Conservation (phyloP, 495 filamentous ascomycete species). For the Lepidopterella palustris region DNA sequence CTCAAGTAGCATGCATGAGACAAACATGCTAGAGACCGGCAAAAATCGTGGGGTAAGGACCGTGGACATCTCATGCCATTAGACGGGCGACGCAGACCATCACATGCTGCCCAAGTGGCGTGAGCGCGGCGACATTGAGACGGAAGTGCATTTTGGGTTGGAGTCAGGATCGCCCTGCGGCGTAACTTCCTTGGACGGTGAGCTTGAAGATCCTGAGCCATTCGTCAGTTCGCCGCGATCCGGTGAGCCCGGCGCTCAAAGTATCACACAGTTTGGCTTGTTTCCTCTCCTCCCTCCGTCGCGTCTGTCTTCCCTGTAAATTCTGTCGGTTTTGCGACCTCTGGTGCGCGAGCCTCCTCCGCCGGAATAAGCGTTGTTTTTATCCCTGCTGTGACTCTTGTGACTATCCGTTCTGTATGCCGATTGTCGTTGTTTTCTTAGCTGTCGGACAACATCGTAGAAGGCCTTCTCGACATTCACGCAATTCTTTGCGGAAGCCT, state of each 20-base stretch:
- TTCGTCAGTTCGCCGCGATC: background rate
- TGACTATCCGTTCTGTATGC: background rate
- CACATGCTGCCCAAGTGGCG: background rate
- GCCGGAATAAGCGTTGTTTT: background rate
- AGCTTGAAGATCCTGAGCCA: background rate
- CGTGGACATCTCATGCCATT: background rate
- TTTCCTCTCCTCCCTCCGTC: background rate
- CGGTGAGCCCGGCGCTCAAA: constrained; percentile 6
- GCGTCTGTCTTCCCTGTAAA: background rate
- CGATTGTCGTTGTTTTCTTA: constrained; percentile 58
- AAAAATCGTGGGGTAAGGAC: constrained; percentile 2
- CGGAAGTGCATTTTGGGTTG: background rate
- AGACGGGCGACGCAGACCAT: background rate
- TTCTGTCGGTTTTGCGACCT: background rate
- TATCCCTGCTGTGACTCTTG: background rate
- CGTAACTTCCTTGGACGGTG: background rate
- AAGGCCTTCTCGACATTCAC: constrained; percentile 99
- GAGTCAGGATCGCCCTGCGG: background rate
- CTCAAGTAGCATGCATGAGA: background rate
- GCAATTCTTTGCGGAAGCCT: constrained; percentile 98
- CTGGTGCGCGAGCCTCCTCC: background rate
- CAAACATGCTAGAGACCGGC: background rate
- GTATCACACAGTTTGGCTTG: constrained; percentile 18
- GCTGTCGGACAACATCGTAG: constrained; percentile 89
- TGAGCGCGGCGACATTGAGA: background rate